phyloP scores from a whole-genome alignment of 2,329 filamentous ascomycete species.

The Aciculosporium take region DNA sequence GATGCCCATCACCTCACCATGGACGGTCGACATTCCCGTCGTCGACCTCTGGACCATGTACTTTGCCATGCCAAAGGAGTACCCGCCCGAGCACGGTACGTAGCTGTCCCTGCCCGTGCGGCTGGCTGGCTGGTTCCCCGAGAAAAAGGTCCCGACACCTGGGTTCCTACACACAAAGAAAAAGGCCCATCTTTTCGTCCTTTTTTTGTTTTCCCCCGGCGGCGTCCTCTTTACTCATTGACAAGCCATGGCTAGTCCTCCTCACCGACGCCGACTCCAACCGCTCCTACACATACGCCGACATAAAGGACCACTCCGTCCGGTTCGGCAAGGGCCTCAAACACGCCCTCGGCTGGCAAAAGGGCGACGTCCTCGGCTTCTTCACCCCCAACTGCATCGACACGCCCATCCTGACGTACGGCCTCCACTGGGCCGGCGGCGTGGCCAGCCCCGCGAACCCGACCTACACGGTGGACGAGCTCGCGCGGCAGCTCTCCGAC shows the following conservation, averaged over 20 bases:
- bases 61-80: constrained; percentile 56
- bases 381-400: constrained; percentile 83
- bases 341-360: constrained; percentile 61
- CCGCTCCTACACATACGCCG: constrained; percentile 53
- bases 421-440: constrained; percentile 70
- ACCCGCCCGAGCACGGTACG: constrained; percentile 59
- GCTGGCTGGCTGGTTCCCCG: no score
- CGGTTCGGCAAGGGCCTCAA: constrained; percentile 73
- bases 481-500: constrained; percentile 73
- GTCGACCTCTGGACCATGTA: constrained; percentile 67
- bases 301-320: constrained; percentile 49
- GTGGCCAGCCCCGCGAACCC: constrained; percentile 78
- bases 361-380: constrained; percentile 68
- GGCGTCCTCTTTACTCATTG: not conserved
- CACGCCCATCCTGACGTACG: constrained; percentile 62
- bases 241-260: constrained; percentile 56
- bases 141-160: no score
- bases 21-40: constrained; percentile 55
- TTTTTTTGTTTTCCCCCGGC: not conserved
- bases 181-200: not conserved
- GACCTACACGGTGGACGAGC: constrained; percentile 68
- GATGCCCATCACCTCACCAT: constrained; percentile 61
- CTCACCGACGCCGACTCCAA: constrained; percentile 62
- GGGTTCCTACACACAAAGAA: no score
- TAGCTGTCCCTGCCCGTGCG: constrained; percentile 4